phyloP scores from a whole-genome alignment of 1,284 basidiomycete genomes.

The Papiliotrema fonsecae region DNA sequence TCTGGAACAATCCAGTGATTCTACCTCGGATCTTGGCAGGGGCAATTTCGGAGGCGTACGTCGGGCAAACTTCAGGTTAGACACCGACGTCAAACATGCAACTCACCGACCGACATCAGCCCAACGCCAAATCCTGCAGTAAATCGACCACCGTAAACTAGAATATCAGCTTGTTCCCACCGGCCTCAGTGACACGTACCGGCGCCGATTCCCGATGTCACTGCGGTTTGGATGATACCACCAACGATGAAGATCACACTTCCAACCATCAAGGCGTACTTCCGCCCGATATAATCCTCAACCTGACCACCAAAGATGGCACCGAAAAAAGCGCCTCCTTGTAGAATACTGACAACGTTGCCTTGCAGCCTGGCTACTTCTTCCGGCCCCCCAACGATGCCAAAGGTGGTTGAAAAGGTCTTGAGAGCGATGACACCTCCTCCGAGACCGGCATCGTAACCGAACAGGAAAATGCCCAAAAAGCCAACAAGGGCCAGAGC shows the following conservation, averaged over 20 bases:
- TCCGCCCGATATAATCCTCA: constrained; percentile 35
- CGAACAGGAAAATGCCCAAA: constrained; percentile 73
- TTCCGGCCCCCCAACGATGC: constrained; percentile 51
- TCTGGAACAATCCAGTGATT: constrained; percentile 68
- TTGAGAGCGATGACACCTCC: constrained; percentile 53
- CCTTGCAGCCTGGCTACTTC: constrained; percentile 32
- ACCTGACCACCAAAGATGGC: constrained; percentile 57
- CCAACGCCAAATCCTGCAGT: constrained; percentile 64
- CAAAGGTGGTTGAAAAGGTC: constrained; percentile 62
- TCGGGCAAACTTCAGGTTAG: constrained; percentile 53
- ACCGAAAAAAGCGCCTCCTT: constrained; percentile 72
- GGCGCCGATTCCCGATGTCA: constrained; percentile 14
- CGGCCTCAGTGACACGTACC: constrained; percentile 5
- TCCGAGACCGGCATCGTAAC: constrained; percentile 55
- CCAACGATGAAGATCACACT: constrained; percentile 62
- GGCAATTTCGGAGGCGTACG: constrained; percentile 71
- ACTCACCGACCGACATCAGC: constrained; percentile 47
- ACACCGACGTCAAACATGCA: not conserved
- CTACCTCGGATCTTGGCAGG: constrained; percentile 65
- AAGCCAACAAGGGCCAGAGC: constrained; percentile 66
- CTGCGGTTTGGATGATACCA: constrained; percentile 54
- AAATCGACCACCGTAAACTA: constrained; percentile 69
- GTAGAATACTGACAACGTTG: constrained; percentile 68
- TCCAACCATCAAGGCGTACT: constrained; percentile 56
- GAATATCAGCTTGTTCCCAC: not conserved